phyloP scores from a whole-genome alignment of 192 early-diverging fungal genomes.

The Phlyctochytrium bullatum region DNA sequence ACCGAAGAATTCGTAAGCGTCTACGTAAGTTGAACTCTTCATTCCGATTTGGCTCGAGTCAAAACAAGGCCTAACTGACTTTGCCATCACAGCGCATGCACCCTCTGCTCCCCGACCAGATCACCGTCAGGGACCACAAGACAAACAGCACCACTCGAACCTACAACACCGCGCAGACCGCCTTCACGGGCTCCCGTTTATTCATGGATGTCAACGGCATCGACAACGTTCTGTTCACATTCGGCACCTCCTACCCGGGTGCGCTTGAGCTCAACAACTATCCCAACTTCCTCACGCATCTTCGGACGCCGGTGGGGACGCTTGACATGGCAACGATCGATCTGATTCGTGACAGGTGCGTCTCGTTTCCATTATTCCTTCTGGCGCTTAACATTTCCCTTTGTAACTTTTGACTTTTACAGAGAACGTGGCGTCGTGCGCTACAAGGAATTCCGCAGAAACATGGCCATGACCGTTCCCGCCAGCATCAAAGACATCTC shows the following conservation, averaged over 20 bases:
- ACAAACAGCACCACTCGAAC: slow-evolving; percentile 9
- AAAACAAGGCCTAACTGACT: too few species aligned
- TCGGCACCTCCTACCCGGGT: slow-evolving; percentile 27
- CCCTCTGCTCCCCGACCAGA: slow-evolving; percentile 31
- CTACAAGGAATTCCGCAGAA: slow-evolving; percentile 27
- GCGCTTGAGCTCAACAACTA: slow-evolving; percentile 37
- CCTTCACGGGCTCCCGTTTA: slow-evolving; percentile 15
- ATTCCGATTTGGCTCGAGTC: too few species aligned
- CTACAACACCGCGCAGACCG: slow-evolving; percentile 15
- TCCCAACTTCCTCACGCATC: slow-evolving; percentile 25
- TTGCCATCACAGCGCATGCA: slow-evolving; percentile 33
- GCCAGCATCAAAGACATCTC: slow-evolving; percentile 21
- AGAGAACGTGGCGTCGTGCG: slow-evolving; percentile 31
- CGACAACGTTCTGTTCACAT: slow-evolving; percentile 24
- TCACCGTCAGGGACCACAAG: slow-evolving; percentile 19
- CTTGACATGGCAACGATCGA: slow-evolving; percentile 31
- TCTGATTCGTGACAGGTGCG: slow-evolving; percentile 25
- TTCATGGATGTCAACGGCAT: slow-evolving; percentile 13
- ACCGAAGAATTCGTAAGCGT: slow-evolving; percentile 33
- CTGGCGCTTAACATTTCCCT: not conserved
- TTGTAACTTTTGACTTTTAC: not conserved
- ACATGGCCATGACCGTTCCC: slow-evolving; percentile 10
- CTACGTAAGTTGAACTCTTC: slow-evolving; percentile 17
- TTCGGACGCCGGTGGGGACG: slow-evolving; percentile 18
- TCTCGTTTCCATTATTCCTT: too few species aligned